Evolutionary conservation across 352 stramenopile species (phyloP), one percentile per base, ranked within the genome.

Genomic region (Halophytophthora batemanensis): DNA sequence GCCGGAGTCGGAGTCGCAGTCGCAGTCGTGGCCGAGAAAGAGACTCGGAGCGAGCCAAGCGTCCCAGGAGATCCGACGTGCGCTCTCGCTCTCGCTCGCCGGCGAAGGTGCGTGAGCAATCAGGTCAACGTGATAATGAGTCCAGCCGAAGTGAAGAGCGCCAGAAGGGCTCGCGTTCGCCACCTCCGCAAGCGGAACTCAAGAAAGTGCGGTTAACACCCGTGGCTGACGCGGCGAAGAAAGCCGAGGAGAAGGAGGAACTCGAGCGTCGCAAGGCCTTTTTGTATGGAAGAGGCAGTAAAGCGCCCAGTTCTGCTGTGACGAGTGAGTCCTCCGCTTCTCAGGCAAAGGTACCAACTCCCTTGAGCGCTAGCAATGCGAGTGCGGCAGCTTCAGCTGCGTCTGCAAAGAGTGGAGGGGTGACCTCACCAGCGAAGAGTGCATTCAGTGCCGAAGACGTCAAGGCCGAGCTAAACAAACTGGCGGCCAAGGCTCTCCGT

Each of bases 401-500:
- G 23, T 43, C 52, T 28, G 53, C 44, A n/a, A 48, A 36, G 50
- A 53, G 19, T 31, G 45, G n/a, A 2, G 17, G 39, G 31, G 50
- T 53, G 29, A 17, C 25, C 38, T 37, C 50, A 1, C 50, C 33
- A 37, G 2, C 45, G 15, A 50, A 33, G 37, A 47, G 23, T 23
- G 6, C 7, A 15, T 25, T 17, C 53, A 29, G 33, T 14, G 61
- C 59, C 23, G 39, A 61, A 25, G 59, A 75, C 6, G 68, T 64
- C 15, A 69, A 65, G 1, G 50, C 72, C 5, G 76, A 88, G 25
- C 53, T 95, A 3, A 95, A 95, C 61, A 92, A 90, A 46, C 53
- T 95, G 2, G 84, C 84, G 22, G 84, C 84, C 7, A 80, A 71
- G 53, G 84, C 84, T 0, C 63, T 95, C 31, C 67, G 80, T 17